A percentile compares a stretch with the other conserved stretches of the same genome.
Evolutionary conservation across 1,284 basidiomycete species (phyloP).

Genomic region (Crepidotus sp.): DNA sequence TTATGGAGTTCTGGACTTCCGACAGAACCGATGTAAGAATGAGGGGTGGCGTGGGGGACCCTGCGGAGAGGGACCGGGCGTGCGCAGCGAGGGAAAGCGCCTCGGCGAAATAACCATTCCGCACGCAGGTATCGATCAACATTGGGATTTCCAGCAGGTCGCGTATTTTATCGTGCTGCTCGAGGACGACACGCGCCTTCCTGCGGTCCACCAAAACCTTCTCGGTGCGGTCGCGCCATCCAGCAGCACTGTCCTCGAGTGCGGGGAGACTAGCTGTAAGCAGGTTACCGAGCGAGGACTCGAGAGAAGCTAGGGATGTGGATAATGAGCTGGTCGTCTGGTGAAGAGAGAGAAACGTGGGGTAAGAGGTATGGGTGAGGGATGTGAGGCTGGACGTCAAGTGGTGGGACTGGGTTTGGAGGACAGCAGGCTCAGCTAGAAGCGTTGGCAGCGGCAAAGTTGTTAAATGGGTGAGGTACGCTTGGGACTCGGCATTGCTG

Average conservation of each 20-base stretch:
- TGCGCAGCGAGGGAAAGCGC: conserved; percentile 77
- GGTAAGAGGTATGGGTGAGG: conserved; percentile 81
- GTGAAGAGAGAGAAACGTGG: conserved; percentile 81
- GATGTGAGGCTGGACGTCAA: conserved; percentile 82
- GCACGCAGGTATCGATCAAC: conserved; percentile 85
- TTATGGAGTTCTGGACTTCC: conserved; percentile 67
- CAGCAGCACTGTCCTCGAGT: conserved; percentile 45
- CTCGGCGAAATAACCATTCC: conserved; percentile 86
- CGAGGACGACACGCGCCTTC: conserved; percentile 72
- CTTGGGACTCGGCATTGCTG: conserved; percentile 17
- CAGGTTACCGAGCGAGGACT: conserved; percentile 58
- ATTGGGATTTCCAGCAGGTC: conserved; percentile 86
- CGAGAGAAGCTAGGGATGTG: conserved; percentile 53
- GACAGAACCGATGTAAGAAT: conserved; percentile 54
- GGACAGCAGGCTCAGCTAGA: conserved; percentile 58
- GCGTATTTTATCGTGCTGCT: conserved; percentile 85
- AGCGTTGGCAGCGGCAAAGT: conserved; percentile 59
- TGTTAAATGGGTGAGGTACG: conserved; percentile 58
- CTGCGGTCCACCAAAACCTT: conserved; percentile 55
- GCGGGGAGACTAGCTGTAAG: conserved; percentile 51
- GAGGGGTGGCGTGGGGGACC: conserved; percentile 30
- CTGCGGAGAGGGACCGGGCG: conserved; percentile 34
- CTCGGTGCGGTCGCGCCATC: conserved; percentile 34
- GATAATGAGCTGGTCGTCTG: conserved; percentile 61
- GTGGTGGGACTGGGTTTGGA: conserved; percentile 75